These are phyloP conservation scores for Xylariaceae sp. DNA, from an alignment of 2,329 filamentous ascomycete species.

Conservation along the genomic window DNA sequence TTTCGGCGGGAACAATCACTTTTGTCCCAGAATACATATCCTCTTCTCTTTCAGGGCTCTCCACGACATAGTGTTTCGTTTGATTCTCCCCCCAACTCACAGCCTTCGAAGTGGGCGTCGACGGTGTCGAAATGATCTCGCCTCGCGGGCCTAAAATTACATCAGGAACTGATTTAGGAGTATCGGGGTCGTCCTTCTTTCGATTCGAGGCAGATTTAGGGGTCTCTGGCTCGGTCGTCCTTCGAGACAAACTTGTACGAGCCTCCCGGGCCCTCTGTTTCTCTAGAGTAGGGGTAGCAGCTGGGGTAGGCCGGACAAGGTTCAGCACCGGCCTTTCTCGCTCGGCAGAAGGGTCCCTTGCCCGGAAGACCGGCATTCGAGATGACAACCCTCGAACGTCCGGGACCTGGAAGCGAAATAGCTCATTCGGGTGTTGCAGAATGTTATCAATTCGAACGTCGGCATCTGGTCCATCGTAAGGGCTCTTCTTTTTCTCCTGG, in stretches of 20 bases:
- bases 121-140: conserved; percentile 38
- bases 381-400: conserved; percentile 21
- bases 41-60: conserved; percentile 46
- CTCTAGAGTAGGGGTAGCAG: conserved; percentile 45
- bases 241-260: too few species aligned
- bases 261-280: conserved; percentile 25
- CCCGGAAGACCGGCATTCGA: conserved; percentile 32
- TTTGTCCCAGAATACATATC: conserved; percentile 25
- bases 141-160: conserved; percentile 36
- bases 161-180: conserved; percentile 23
- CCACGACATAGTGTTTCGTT: conserved; percentile 59
- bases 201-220: conserved; percentile 1
- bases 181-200: not conserved
- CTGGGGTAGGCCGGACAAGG: conserved; percentile 57
- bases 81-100: conserved; percentile 64
- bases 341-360: conserved; percentile 50
- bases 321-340: conserved; percentile 56
- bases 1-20: conserved; percentile 23
- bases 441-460: conserved; percentile 59
- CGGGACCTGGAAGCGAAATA: conserved; percentile 32
- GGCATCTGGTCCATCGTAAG: conserved; percentile 57
- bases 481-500: conserved; percentile 37
- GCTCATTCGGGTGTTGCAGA: conserved; percentile 47
- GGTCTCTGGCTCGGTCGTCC: not conserved
- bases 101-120: conserved; percentile 46